phyloP scores from a whole-genome alignment of 2,329 filamentous ascomycete genomes.

The Leptographium procerum region DNA sequence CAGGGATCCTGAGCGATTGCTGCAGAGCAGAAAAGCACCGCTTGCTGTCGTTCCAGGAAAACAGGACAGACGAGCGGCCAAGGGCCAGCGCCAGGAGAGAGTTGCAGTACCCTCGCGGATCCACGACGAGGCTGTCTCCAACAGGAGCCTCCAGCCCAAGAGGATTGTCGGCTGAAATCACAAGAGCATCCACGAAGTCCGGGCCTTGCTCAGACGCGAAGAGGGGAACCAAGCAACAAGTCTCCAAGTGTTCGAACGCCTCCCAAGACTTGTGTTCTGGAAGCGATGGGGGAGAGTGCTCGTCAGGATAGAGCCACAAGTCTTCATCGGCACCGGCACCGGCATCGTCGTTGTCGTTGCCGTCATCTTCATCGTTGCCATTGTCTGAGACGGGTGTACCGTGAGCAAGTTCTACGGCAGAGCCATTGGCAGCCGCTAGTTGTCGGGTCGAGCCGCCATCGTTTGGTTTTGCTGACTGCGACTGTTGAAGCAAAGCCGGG shows the following conservation, averaged over 20 bases:
- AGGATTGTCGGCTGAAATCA: conserved; percentile 31
- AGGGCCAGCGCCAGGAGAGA: conserved; percentile 56
- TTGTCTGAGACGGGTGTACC: neutral
- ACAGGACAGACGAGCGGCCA: conserved; percentile 62
- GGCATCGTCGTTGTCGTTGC: too few species aligned
- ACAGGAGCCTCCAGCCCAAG: conserved; percentile 23
- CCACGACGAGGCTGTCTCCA: conserved; percentile 29
- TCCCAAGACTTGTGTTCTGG: conserved; percentile 58
- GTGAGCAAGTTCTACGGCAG: neutral
- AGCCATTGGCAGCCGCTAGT: neutral
- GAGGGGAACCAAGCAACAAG: conserved; percentile 26
- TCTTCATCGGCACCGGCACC: too few species aligned
- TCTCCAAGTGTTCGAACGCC: conserved; percentile 37
- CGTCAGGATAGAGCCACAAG: conserved; percentile 35
- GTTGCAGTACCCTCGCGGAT: conserved; percentile 36
- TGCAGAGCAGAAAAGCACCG: neutral
- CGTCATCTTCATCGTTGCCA: too few species aligned
- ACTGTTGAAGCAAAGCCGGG: conserved; percentile 19
- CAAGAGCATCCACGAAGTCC: conserved; percentile 51
- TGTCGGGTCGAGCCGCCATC: neutral
- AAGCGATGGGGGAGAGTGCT: conserved; percentile 14
- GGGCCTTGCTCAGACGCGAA: conserved; percentile 62
- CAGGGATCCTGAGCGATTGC: conserved; percentile 38
- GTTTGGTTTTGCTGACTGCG: neutral
- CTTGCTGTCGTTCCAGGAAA: conserved; percentile 44